Base-by-base conservation (phyloP, 768 basidiomycete species). In the Cubamyces lactineus region DNA sequence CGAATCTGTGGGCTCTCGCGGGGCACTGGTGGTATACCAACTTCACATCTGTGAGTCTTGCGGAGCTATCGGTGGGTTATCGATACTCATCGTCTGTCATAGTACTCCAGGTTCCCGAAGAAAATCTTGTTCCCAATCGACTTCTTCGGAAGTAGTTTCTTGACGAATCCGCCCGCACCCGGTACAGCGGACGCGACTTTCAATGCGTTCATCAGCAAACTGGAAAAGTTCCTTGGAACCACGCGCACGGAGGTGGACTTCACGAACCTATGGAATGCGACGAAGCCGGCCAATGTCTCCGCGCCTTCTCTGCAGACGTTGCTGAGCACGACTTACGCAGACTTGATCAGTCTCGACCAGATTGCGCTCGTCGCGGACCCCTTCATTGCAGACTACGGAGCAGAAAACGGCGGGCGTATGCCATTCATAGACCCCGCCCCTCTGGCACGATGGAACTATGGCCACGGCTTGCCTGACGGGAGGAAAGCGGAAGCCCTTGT, bases 351-450 rank as follows among this genome's bases (percentile, higher is more conserved):
- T 8, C 55, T 70, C 21, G 68, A 71, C 60, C 71, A 72, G 61
- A 67, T 65, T 43, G 53, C 59, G 6, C 67, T 71, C 21, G 65
- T 74, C 53, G 71, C 69, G 19, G 67, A 69, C 38, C 69, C 71
- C 12, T 72, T 74, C 68, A 67, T 74, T 48, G 59, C 63, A 6
- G 69, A 65, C 60, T 71, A 60, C 60, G 62, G 59, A 16, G 71
- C 69, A 0, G 62, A 55, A 12, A 56, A 70, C 49, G 67, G 53
- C 11, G 71, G 71, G 15, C 68, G 68, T 3, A 65, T 50, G 48
- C 73, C 73, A 9, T 72, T 72, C 68, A 69, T 74, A 53, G 61
- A 74, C 59, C 73, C 73, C 21, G 68, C 70, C 7, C 71, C 71
- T 8, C 57, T 69, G 16, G 66, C 63, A 11, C 69, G 71, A 1